Conservation (phyloP, 2,329 filamentous ascomycete species). For the Bipolaris cookei region DNA sequence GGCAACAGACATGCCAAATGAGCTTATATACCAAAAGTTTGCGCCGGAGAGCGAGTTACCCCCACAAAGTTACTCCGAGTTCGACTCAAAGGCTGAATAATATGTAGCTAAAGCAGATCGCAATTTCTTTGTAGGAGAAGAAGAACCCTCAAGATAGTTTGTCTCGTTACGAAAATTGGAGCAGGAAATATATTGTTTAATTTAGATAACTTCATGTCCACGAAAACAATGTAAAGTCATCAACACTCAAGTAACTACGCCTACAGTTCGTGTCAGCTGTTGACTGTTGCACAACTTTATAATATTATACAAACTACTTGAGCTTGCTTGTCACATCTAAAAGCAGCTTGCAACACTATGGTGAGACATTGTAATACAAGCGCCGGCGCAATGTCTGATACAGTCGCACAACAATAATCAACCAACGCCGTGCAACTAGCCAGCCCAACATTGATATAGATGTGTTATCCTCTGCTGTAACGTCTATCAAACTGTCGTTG, state of each 20-base stretch:
- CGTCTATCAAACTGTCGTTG: no score
- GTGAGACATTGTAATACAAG: not conserved
- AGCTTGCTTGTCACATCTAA: no score
- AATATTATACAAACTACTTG: no score
- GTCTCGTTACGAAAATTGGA: not conserved
- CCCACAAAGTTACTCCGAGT: not conserved
- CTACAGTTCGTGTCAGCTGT: no score
- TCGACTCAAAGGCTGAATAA: not conserved
- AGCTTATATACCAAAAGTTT: not conserved
- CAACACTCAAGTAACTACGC: not conserved
- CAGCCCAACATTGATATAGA: not conserved
- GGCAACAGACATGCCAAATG: not conserved
- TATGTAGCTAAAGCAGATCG: not conserved
- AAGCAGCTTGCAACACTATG: no score
- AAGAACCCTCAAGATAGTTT: not conserved
- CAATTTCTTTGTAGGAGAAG: not conserved
- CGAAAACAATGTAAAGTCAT: not conserved
- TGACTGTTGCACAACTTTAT: no score
- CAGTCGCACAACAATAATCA: not conserved
- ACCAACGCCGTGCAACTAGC: not conserved
- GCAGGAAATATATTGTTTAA: not conserved
- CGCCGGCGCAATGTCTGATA: not conserved
- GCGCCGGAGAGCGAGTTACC: not conserved
- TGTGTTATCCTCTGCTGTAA: not conserved
- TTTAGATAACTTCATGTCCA: not conserved